A percentile compares a stretch with the other conserved stretches of the same genome.
Evolutionary conservation across 2,329 filamentous ascomycete genomes (phyloP).

Genomic region (Penicillium italicum): DNA sequence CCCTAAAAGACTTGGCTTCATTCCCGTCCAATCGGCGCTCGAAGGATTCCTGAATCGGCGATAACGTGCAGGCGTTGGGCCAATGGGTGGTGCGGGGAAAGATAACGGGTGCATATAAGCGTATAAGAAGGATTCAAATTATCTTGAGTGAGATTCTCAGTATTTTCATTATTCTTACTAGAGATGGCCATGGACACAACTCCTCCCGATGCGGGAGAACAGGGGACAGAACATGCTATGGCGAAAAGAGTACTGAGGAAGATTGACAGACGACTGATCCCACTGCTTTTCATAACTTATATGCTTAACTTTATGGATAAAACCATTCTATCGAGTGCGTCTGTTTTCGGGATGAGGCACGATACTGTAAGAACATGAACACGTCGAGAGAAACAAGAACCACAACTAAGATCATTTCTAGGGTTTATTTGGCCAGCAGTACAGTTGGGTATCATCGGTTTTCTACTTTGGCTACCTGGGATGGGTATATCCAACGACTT

Average conservation of each 20-base stretch:
- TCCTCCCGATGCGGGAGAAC: constrained; percentile 5
- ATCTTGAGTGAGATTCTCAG: background rate
- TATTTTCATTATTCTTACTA: background rate
- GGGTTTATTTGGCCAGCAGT: constrained; percentile 22
- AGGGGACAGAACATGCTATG: constrained; percentile 8
- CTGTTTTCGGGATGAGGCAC: constrained; percentile 54
- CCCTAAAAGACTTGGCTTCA: background rate
- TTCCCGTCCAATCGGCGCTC: background rate
- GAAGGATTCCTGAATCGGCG: background rate
- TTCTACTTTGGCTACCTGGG: constrained; percentile 33
- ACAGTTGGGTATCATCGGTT: constrained; percentile 29
- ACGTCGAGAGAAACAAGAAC: background rate
- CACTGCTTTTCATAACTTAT: constrained; percentile 50
- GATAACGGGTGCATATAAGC: constrained; percentile 12
- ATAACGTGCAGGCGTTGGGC: constrained; percentile 6
- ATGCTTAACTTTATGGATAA: constrained; percentile 63
- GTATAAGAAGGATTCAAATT: background rate
- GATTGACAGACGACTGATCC: constrained; percentile 9
- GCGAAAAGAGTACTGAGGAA: constrained; percentile 47
- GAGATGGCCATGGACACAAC: constrained; percentile 1
- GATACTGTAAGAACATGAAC: constrained; percentile 35
- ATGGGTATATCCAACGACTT: constrained; percentile 28
- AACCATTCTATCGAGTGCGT: constrained; percentile 53
- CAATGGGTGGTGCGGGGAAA: constrained; percentile 12
- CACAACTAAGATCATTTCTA: constrained; percentile 1